phyloP scores from a whole-genome alignment of 768 basidiomycete species.

The Chlorophyllum brunneum region DNA sequence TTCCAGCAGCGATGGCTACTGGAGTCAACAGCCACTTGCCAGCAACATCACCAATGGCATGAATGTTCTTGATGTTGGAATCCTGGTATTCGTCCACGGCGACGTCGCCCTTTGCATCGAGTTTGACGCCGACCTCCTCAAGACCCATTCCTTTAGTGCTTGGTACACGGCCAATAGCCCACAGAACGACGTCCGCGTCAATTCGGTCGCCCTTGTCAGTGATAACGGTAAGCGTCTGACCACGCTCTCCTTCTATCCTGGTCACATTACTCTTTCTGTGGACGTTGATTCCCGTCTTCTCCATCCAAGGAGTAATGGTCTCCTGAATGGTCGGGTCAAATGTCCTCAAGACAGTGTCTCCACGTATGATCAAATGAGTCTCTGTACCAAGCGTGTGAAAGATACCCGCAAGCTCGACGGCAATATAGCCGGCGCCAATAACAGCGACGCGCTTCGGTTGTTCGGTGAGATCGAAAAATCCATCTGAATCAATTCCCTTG shows the following conservation, averaged over 20 bases:
- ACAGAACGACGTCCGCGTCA: conserved; percentile 84
- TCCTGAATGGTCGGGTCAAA: conserved; percentile 90
- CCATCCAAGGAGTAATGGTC: conserved; percentile 85
- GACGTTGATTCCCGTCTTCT: conserved; percentile 87
- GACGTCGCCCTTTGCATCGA: conserved; percentile 78
- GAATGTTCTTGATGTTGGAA: conserved; percentile 65
- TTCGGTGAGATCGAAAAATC: conserved; percentile 88
- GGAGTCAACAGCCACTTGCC: conserved; percentile 94
- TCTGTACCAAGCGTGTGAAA: conserved; percentile 89
- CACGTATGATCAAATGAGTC: conserved; percentile 88
- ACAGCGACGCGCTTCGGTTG: conserved; percentile 94
- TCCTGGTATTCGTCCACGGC: conserved; percentile 91
- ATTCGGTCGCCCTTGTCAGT: conserved; percentile 71
- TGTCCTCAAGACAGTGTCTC: conserved; percentile 85
- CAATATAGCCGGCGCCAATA: conserved; percentile 97
- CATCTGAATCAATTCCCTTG: conserved; percentile 89
- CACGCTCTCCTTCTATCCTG: conserved; percentile 73
- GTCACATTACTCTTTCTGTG: conserved; percentile 75
- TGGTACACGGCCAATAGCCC: conserved; percentile 91
- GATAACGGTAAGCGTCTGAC: conserved; percentile 70
- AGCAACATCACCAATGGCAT: conserved; percentile 87
- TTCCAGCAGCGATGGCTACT: conserved; percentile 95
- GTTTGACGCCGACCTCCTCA: conserved; percentile 70
- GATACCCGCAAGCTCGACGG: conserved; percentile 94
- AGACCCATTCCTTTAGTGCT: conserved; percentile 77